Conservation (phyloP, 805 yeast genomes). For the Cyberlindnera petersonii region DNA sequence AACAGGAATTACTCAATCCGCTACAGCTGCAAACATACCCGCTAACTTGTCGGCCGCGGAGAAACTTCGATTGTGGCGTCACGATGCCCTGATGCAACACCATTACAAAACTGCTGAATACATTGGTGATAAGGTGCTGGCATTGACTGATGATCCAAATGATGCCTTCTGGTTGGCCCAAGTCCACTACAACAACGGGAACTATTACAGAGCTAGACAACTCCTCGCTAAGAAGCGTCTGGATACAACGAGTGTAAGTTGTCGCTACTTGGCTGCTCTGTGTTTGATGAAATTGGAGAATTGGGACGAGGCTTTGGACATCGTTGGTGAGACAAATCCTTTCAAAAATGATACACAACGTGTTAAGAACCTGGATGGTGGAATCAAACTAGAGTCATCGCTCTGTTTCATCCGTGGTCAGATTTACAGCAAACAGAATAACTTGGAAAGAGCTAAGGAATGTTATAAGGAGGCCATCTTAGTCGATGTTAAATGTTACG, state of each 20-base stretch:
- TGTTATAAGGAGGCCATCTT: conserved; percentile 81
- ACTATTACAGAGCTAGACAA: conserved; percentile 74
- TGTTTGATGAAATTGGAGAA: conserved; percentile 66
- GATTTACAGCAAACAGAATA: conserved; percentile 76
- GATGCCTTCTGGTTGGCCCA: conserved; percentile 98
- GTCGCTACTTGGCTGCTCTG: conserved; percentile 76
- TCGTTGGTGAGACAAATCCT: conserved; percentile 80
- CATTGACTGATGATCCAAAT: conserved; percentile 80
- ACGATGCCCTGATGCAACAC: conserved; percentile 89
- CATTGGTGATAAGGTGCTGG: conserved; percentile 85
- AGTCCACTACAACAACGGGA: conserved; percentile 72
- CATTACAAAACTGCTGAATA: conserved; percentile 86
- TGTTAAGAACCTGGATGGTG: conserved; percentile 63
- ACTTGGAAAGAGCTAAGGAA: conserved; percentile 80
- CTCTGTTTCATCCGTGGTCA: conserved; percentile 82
- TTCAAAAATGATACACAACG: conserved; percentile 41
- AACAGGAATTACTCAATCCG: no score
- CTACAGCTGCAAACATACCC: no score
- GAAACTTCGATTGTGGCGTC: conserved; percentile 84
- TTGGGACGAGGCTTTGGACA: conserved; percentile 86
- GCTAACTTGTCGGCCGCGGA: conserved; percentile 64
- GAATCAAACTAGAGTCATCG: conserved; percentile 82
- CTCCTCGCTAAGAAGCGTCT: conserved; percentile 57
- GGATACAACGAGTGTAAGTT: conserved; percentile 55
- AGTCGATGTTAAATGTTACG: conserved; percentile 89